A percentile compares a stretch with the other conserved stretches of the same genome.
Conservation (phyloP, 2,329 filamentous ascomycete species). For the Fusarium verticillioides region DNA sequence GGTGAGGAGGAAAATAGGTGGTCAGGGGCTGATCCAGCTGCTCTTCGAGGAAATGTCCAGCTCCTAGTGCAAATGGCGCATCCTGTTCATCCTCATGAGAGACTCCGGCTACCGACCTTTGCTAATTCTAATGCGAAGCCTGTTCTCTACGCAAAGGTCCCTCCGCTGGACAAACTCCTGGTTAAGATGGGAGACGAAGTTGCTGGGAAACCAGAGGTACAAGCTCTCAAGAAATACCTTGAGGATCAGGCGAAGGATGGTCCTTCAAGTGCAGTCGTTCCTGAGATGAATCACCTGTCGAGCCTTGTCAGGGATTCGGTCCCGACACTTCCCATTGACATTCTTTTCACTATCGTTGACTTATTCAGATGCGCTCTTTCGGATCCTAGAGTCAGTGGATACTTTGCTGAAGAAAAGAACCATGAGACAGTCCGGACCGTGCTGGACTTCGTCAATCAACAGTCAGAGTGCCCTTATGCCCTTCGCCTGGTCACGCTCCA, state of each 20-base stretch:
- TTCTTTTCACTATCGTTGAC: conserved; percentile 86
- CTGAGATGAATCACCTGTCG: conserved; percentile 74
- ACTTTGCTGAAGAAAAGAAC: conserved; percentile 79
- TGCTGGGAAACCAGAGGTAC: conserved; percentile 69
- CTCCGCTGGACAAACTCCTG: conserved; percentile 83
- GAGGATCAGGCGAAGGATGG: conserved; percentile 67
- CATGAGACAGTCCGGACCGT: conserved; percentile 73
- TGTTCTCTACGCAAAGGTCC: conserved; percentile 79
- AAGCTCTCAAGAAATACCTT: conserved; percentile 76
- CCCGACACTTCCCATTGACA: conserved; percentile 67
- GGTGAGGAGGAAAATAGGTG: conserved; percentile 83
- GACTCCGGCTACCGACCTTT: conserved; percentile 76
- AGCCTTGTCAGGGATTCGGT: conserved; percentile 68
- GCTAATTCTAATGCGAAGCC: conserved; percentile 71
- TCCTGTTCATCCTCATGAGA: conserved; percentile 79
- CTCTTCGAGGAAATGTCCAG: conserved; percentile 77
- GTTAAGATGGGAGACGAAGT: conserved; percentile 75
- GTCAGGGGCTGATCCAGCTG: conserved; percentile 77
- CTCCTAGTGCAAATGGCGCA: conserved; percentile 80
- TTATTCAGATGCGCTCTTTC: conserved; percentile 81
- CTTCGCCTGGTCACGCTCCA: conserved; percentile 86
- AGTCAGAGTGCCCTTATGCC: conserved; percentile 76
- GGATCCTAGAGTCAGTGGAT: conserved; percentile 83
- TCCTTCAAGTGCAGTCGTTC: conserved; percentile 74
- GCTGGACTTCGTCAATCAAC: conserved; percentile 67